Base-by-base conservation (phyloP, 768 basidiomycete species). In the Boletus reticuloceps region DNA sequence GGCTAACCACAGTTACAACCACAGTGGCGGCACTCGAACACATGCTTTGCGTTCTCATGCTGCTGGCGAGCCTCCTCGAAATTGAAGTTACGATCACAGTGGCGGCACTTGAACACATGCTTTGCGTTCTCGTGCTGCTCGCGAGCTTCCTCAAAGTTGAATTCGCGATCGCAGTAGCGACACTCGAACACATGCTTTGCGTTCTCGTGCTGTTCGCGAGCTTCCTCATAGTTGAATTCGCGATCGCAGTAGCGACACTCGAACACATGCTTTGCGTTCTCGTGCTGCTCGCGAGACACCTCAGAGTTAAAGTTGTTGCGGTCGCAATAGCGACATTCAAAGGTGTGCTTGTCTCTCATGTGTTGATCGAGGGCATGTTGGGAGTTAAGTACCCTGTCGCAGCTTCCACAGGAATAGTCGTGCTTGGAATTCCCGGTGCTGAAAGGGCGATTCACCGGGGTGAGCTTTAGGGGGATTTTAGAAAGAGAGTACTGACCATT, bases 401-500 rank as follows among this genome's bases (percentile, higher is more conserved):
- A 68, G 12, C 4, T 2, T 39, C 0, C 37, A 51, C 65, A 66
- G 31, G 6, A 2, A 20, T 37, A 22, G 22, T 4, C 7, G 3
- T 68, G 64, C 14, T 48, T 67, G 19, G 56, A n/a, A 47, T 2
- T 54, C 14, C 27, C 8, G 48, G 37, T 67, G 65, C 65, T 68
- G 20, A 22, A 14, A 19, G 27, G 17, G 9, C 10, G 20, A 14
- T 14, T 36, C 11, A 14, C 34, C 31, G 12, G 19, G 11, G 32
- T 64, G 37, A 61, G 50, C 40, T 36, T 17, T 16, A 49, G 10
- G 14, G 36, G 1, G 16, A 16, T 8, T 27, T 6, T 16, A 9
- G 20, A 41, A 25, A 41, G 14, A 39, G 7, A n/a, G 34, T 13
- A 55, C 63, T 52, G 17, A 71, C 68, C 59, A 46, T 51, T 12